Conservation (phyloP, 23 red algal genomes). For the Gracilaria domingensis region DNA sequence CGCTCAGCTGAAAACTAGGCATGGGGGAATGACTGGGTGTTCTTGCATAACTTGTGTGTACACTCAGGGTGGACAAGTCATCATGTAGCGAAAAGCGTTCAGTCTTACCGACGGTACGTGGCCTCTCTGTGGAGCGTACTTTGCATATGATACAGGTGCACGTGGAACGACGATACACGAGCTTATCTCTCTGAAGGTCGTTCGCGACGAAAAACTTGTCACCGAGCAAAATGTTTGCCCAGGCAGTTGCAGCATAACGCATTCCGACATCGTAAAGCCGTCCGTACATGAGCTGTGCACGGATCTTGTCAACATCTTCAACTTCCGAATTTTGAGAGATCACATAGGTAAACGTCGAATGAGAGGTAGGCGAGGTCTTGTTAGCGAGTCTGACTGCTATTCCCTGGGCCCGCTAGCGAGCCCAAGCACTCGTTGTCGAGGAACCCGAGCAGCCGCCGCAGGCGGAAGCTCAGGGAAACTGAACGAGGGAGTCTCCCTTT, state of each 20-base stretch:
- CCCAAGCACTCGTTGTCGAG: too few relatives aligned
- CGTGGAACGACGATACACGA: constrained; percentile 47
- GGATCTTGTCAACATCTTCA: constrained; percentile 30
- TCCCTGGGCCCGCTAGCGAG: too few relatives aligned
- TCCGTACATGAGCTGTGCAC: not conserved
- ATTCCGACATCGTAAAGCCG: constrained; percentile 7
- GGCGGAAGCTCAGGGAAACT: too few relatives aligned
- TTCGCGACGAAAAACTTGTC: constrained; percentile 25
- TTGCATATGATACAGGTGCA: constrained; percentile 58
- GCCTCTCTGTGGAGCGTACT: not conserved
- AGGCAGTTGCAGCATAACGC: constrained; percentile 13
- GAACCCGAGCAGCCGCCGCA: too few relatives aligned
- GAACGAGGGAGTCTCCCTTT: too few relatives aligned
- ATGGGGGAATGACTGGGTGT: constrained; percentile 56
- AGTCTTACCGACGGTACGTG: not conserved
- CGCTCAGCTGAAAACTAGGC: constrained; percentile 71
- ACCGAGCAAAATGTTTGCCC: constrained; percentile 52
- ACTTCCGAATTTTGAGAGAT: constrained; percentile 52
- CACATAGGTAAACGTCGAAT: constrained; percentile 21
- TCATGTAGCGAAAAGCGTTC: not conserved
- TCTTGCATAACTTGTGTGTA: not conserved
- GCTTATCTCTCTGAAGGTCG: constrained; percentile 27
- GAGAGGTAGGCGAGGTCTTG: constrained; percentile 49
- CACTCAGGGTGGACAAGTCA: constrained; percentile 27
- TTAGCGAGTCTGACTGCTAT: constrained; percentile 51